phyloP scores from a whole-genome alignment of 2,329 filamentous ascomycete species.

The Botrytis deweyae region DNA sequence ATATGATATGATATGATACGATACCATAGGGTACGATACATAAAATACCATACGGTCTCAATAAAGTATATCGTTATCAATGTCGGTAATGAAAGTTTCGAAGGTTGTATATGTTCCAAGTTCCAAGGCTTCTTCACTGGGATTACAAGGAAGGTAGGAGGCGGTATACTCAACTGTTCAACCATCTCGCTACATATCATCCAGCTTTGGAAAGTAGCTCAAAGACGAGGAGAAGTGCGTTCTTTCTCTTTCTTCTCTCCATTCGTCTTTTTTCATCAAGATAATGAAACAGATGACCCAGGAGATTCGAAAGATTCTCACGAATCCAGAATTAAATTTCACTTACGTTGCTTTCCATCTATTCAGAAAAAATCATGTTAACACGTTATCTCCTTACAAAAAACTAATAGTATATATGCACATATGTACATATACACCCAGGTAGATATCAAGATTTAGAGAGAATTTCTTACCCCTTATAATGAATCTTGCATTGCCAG shows the following conservation, averaged over 20 bases:
- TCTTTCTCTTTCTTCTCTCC: not conserved
- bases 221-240: not conserved
- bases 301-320: not conserved
- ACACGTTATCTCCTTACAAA: slow-evolving; percentile 1
- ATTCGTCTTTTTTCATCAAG: not conserved
- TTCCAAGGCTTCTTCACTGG: not conserved
- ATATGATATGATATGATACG: not conserved
- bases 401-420: not conserved
- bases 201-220: slow-evolving; percentile 20
- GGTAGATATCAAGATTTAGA: not conserved
- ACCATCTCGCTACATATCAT: not conserved
- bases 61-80: not conserved
- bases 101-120: not conserved
- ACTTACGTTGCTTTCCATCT: slow-evolving; percentile 94
- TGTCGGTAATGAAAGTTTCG: not conserved
- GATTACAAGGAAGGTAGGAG: not conserved
- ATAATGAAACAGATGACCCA: not conserved
- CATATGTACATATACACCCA: not conserved
- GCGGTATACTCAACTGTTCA: not conserved
- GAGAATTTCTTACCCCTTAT: slow-evolving; percentile 60
- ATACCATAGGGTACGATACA: not conserved
- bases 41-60: not conserved
- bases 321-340: slow-evolving; percentile 36
- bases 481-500: slow-evolving; percentile 92
- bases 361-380: not conserved